phyloP scores from a whole-genome alignment of 495 filamentous ascomycete genomes.

The Elasticomyces elasticus region DNA sequence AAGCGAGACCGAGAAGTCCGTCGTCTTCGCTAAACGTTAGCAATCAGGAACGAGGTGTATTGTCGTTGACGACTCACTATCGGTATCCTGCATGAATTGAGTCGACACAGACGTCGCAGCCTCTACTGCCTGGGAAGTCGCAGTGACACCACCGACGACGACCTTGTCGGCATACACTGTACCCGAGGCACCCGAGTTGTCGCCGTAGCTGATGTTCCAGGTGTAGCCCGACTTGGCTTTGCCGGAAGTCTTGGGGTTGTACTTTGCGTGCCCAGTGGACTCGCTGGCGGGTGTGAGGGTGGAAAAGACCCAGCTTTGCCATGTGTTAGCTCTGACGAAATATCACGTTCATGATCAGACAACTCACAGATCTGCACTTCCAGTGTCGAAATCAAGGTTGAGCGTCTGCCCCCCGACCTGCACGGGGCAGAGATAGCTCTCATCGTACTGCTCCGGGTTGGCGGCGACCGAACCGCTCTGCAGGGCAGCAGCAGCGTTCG shows the following conservation, averaged over 20 bases:
- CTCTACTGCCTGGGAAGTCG: conserved; percentile 58
- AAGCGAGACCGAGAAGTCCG: conserved; percentile 63
- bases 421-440: conserved; percentile 59
- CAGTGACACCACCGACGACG: conserved; percentile 53
- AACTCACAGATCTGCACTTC: conserved; percentile 63
- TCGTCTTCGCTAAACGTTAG: conserved; percentile 36
- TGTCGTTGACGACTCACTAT: conserved; percentile 24
- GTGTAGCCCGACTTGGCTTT: conserved; percentile 6
- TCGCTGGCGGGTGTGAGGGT: conserved; percentile 36
- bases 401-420: conserved; percentile 52
- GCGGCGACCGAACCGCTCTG: conserved; percentile 19
- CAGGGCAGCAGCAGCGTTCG: conserved; percentile 15
- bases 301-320: conserved; percentile 46
- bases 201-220: conserved; percentile 41
- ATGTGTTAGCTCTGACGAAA: conserved; percentile 1
- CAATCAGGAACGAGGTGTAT: neutral
- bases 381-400: conserved; percentile 65
- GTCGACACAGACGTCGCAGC: conserved; percentile 51
- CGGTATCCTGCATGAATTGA: conserved; percentile 48
- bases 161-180: conserved; percentile 59
- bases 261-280: conserved; percentile 50
- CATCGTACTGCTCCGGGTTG: conserved; percentile 46
- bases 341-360: neutral
- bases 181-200: conserved; percentile 55
- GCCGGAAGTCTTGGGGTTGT: conserved; percentile 37